Percentiles rank a stretch among this genome's conserved stretches.
These are phyloP conservation scores for Emericellopsis terricola DNA, from an alignment of 495 filamentous ascomycete genomes.

Conservation along the genomic window DNA sequence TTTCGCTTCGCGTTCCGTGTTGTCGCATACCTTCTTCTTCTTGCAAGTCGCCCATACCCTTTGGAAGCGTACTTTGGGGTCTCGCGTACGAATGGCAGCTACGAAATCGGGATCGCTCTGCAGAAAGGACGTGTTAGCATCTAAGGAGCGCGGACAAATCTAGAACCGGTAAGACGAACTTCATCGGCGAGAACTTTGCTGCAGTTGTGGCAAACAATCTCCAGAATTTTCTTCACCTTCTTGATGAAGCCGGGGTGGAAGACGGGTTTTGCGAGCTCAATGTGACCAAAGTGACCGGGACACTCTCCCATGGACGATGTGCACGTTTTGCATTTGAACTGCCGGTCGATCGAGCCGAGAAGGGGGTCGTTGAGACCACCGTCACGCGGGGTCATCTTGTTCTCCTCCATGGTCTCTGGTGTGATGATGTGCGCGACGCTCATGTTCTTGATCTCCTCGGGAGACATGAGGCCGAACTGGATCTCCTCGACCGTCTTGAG, in stretches of 20 bases:
- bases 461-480: constrained; percentile 90
- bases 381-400: constrained; percentile 66
- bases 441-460: constrained; percentile 96
- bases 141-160: constrained; percentile 25
- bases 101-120: constrained; percentile 72
- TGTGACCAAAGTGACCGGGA: constrained; percentile 94
- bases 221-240: constrained; percentile 94
- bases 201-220: constrained; percentile 96
- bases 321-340: constrained; percentile 87
- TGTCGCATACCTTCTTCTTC: constrained; percentile 64
- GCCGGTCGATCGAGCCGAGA: constrained; percentile 85
- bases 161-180: constrained; percentile 52
- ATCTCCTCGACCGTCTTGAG: constrained; percentile 94
- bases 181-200: constrained; percentile 85
- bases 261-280: constrained; percentile 86
- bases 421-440: constrained; percentile 86
- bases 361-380: constrained; percentile 85
- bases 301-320: constrained; percentile 87
- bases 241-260: constrained; percentile 93
- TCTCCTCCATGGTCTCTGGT: constrained; percentile 97
- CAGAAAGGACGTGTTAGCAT: constrained; percentile 41
- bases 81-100: constrained; percentile 62
- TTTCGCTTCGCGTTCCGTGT: constrained; percentile 44
- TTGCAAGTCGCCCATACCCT: constrained; percentile 79
- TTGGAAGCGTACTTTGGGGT: constrained; percentile 87